A percentile compares a stretch with the other conserved stretches of the same genome.
These are phyloP conservation scores for Lactarius quietus DNA, from an alignment of 768 basidiomycete species.

Conservation along the genomic window DNA sequence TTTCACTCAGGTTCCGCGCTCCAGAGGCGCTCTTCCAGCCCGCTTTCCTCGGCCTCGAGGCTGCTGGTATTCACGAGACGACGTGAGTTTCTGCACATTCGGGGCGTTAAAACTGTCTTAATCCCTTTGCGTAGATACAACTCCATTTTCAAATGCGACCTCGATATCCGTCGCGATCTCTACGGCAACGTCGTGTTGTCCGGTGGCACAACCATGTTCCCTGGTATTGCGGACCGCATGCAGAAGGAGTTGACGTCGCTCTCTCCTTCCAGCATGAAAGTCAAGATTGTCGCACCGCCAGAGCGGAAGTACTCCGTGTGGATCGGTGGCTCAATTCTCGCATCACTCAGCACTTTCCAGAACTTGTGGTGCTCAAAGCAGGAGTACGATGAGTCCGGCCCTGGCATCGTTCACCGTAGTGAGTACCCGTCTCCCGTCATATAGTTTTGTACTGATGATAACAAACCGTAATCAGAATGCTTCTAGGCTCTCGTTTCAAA, in stretches of 20 bases:
- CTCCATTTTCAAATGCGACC: slow-evolving; percentile 64
- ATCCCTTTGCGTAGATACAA: slow-evolving; percentile 40
- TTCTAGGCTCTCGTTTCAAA: neutral
- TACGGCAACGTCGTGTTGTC: slow-evolving; percentile 84
- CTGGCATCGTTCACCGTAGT: slow-evolving; percentile 78
- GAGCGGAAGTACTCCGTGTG: slow-evolving; percentile 96
- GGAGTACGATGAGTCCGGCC: slow-evolving; percentile 86
- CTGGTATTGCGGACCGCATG: slow-evolving; percentile 93
- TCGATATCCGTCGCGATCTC: slow-evolving; percentile 78
- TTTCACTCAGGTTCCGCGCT: slow-evolving; percentile 46
- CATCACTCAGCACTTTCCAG: slow-evolving; percentile 93
- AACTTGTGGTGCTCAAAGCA: slow-evolving; percentile 93
- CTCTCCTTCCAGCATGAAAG: slow-evolving; percentile 87
- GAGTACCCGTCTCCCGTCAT: neutral
- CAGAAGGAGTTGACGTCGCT: slow-evolving; percentile 87
- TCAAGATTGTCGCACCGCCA: slow-evolving; percentile 91
- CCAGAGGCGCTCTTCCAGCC: slow-evolving; percentile 59
- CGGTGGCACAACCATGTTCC: slow-evolving; percentile 69
- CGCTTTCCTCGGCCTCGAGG: slow-evolving; percentile 62
- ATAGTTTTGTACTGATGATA: neutral
- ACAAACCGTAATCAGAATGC: neutral
- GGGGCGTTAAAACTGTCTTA: neutral
- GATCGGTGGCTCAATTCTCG: slow-evolving; percentile 85
- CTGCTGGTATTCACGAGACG: slow-evolving; percentile 77
- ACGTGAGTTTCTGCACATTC: slow-evolving; percentile 38